These are phyloP conservation scores for Trichoderma hamatum DNA, from an alignment of 2,329 filamentous ascomycete genomes.

Conservation along the genomic window DNA sequence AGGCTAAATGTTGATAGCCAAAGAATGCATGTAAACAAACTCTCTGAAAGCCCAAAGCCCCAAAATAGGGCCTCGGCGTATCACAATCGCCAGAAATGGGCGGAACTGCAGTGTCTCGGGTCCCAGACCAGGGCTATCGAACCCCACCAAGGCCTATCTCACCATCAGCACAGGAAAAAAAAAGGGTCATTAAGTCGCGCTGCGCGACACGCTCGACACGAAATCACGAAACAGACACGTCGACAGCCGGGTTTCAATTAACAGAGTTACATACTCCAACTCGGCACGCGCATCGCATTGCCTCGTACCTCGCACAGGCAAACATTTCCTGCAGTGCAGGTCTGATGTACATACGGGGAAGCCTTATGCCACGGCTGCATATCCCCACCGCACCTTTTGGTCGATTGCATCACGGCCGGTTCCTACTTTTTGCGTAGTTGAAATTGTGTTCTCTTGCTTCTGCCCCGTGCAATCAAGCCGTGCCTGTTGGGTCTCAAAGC, in stretches of 20 bases:
- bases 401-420: conserved; percentile 14
- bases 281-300: conserved; percentile 31
- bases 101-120: conserved; percentile 4
- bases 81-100: neutral
- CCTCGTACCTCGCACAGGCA: conserved; percentile 16
- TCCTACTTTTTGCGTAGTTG: neutral
- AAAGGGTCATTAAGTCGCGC: conserved; percentile 20
- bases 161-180: neutral
- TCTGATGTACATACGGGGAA: conserved; percentile 26
- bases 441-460: neutral
- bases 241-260: conserved; percentile 34
- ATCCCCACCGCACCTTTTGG: conserved; percentile 10
- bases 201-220: conserved; percentile 42
- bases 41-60: neutral
- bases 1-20: conserved; percentile 1
- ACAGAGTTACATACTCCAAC: conserved; percentile 34
- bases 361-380: conserved; percentile 15
- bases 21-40: conserved; percentile 10
- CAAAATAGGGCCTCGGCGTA: neutral
- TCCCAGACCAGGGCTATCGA: neutral
- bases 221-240: conserved; percentile 52
- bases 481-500: neutral
- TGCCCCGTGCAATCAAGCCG: neutral
- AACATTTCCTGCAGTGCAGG: conserved; percentile 26
- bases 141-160: conserved; percentile 21